Base-by-base conservation (phyloP, 345 rosid species). In the Lepidium didymum region DNA sequence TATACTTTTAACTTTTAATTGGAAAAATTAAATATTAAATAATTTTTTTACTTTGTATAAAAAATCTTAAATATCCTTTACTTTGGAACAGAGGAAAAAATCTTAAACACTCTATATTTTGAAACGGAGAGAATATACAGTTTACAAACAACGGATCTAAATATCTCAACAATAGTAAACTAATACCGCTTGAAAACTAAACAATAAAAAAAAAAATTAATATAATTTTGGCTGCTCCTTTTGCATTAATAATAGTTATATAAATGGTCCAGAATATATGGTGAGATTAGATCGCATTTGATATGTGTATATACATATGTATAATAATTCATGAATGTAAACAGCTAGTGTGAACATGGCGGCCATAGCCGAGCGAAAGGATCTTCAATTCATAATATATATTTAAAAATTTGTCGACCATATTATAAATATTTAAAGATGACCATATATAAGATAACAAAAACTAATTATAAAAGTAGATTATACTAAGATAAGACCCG, bases 271-370 rank as follows among this genome's bases (percentile, higher is more conserved):
- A n/a, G n/a, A n/a, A 51, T 34, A 56, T 23, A 56, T 63, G 14
- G 54, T 31, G 50, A 54, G 33, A 42, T 41, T 54, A 53, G 52
- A 31, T 56, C 52, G 31, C 31, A 36, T 66, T 47, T 35, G 41
- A 16, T 34, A 60, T 60, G 34, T 15, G 1, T 37, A 38, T 14
- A 51, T 46, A 13, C 7, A 46, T 43, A 19, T 70, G 53, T 40
- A n/a, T 29, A 27, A 36, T 4, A 47, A 41, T 27, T 27, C 31
- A 27, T 54, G 45, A 63, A 64, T 46, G n/a, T 21, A 15, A 18
- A 57, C 67, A 64, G 68, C 77, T 74, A 44, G 44, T 67, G 34
- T 58, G 77, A 73, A 73, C 72, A 73, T 66, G 72, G 62, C 61
- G 46, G 62, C 62, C 69, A 41, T 62, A 73, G 62, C 60, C 62